Evolutionary conservation across 495 filamentous ascomycete genomes (phyloP).

Genomic region (Xylaria palmicola): DNA sequence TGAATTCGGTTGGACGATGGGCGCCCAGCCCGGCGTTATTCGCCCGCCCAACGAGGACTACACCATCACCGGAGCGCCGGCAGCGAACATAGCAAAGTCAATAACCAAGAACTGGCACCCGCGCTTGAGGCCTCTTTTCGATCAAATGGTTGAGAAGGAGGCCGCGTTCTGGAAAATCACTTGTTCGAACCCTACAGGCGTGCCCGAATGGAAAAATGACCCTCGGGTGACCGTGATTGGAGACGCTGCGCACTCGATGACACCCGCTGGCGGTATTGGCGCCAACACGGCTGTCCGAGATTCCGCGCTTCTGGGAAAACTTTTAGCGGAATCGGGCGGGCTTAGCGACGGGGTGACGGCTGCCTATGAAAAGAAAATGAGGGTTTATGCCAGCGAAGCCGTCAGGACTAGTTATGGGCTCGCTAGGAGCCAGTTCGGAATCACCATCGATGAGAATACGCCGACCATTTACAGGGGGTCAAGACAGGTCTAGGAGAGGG

Average conservation of each 20-base stretch:
- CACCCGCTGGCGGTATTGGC: slow-evolving; percentile 59
- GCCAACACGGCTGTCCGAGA: slow-evolving; percentile 58
- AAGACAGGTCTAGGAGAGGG: background rate
- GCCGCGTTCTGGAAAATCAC: slow-evolving; percentile 59
- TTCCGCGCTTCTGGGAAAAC: slow-evolving; percentile 46
- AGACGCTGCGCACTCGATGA: slow-evolving; percentile 62
- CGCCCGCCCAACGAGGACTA: slow-evolving; percentile 50
- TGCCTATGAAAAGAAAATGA: slow-evolving; percentile 56
- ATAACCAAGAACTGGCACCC: slow-evolving; percentile 51
- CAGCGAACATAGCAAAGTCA: slow-evolving; percentile 50
- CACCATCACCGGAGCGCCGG: slow-evolving; percentile 46
- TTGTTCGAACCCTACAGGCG: slow-evolving; percentile 50
- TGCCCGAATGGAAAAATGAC: slow-evolving; percentile 51
- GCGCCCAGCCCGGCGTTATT: slow-evolving; percentile 51
- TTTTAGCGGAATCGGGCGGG: slow-evolving; percentile 46
- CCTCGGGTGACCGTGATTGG: slow-evolving; percentile 59
- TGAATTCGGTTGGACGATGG: slow-evolving; percentile 57
- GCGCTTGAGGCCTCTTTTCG: slow-evolving; percentile 48
- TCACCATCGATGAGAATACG: slow-evolving; percentile 41
- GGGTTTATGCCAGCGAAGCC: slow-evolving; percentile 52
- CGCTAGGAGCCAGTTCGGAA: slow-evolving; percentile 38
- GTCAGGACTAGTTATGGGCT: slow-evolving; percentile 46
- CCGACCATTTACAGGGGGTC: slow-evolving; percentile 9
- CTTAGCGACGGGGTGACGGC: slow-evolving; percentile 44
- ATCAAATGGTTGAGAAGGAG: slow-evolving; percentile 49